phyloP scores from a whole-genome alignment of 1,284 basidiomycete species.

The Abortiporus biennis region DNA sequence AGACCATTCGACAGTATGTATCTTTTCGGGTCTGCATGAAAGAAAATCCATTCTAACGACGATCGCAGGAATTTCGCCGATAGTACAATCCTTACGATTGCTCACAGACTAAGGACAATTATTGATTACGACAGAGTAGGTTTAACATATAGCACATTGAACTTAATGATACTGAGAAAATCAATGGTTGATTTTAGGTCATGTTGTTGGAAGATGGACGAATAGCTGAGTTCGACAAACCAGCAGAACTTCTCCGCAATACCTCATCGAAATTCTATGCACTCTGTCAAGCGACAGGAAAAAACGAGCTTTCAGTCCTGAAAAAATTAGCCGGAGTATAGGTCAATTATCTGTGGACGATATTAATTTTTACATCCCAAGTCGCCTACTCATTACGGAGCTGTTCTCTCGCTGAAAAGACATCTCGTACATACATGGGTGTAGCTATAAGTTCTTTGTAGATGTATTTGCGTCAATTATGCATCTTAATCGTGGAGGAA shows the following conservation, averaged over 20 bases:
- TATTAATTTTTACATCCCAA: too few species aligned
- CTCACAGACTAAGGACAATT: conserved; percentile 63
- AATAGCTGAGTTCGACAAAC: conserved; percentile 81
- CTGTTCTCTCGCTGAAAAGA: too few species aligned
- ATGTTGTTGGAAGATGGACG: conserved; percentile 86
- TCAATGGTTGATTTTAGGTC: conserved; percentile 37
- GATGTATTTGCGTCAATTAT: too few species aligned
- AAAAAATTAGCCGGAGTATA: conserved; percentile 62
- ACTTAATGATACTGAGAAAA: background rate
- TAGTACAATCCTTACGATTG: conserved; percentile 54
- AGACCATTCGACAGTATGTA: conserved; percentile 67
- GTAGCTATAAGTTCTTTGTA: too few species aligned
- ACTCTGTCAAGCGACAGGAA: conserved; percentile 80
- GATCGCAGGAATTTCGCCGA: conserved; percentile 44
- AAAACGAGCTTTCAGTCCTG: conserved; percentile 70
- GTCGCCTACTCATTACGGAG: too few species aligned
- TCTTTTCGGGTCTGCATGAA: conserved; percentile 9
- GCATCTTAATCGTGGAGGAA: too few species aligned
- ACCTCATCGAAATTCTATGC: conserved; percentile 65
- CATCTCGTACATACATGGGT: too few species aligned
- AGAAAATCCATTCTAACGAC: conserved; percentile 6
- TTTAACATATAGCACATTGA: conserved; percentile 18
- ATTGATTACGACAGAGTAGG: conserved; percentile 54
- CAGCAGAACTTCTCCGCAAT: conserved; percentile 61
- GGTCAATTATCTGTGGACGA: too few species aligned